Evolutionary conservation across 768 basidiomycete genomes (phyloP).

Genomic region (Lentinula aciculospora): DNA sequence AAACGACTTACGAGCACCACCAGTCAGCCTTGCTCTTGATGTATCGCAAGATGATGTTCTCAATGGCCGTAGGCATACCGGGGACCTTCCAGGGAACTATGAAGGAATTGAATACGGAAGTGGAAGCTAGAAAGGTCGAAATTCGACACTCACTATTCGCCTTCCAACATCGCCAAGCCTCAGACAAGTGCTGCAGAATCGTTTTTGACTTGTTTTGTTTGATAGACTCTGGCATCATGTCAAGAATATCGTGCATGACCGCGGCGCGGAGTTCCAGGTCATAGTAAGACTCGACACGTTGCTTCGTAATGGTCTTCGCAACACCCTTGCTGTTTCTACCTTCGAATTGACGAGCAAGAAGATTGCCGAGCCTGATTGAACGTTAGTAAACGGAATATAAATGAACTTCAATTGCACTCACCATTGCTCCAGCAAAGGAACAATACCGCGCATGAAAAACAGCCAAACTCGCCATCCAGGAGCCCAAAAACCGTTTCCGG

Average conservation of each 20-base stretch:
- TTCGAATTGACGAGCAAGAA: slow-evolving; percentile 97
- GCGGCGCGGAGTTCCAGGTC: slow-evolving; percentile 96
- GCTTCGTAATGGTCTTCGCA: slow-evolving; percentile 98
- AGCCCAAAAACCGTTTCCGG: slow-evolving; percentile 99
- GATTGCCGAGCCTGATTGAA: slow-evolving; percentile 71
- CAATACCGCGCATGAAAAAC: slow-evolving; percentile 99
- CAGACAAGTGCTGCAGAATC: slow-evolving; percentile 94
- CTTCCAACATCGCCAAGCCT: slow-evolving; percentile 98
- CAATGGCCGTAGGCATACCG: slow-evolving; percentile 98
- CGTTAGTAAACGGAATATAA: not conserved
- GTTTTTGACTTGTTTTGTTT: slow-evolving; percentile 99
- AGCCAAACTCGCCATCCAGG: slow-evolving; percentile 99
- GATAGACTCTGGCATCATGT: slow-evolving; percentile 99
- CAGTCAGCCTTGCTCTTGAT: slow-evolving; percentile 99
- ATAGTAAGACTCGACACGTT: slow-evolving; percentile 97
- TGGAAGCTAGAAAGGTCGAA: not conserved
- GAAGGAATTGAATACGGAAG: slow-evolving; percentile 3
- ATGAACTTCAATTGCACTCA: slow-evolving; percentile 19
- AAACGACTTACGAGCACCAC: slow-evolving; percentile 79
- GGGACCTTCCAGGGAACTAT: slow-evolving; percentile 98
- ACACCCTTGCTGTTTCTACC: slow-evolving; percentile 95
- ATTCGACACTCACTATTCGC: slow-evolving; percentile 64
- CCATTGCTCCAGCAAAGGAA: slow-evolving; percentile 96
- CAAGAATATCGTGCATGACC: slow-evolving; percentile 99
- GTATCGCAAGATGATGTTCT: slow-evolving; percentile 97